A percentile compares a stretch with the other conserved stretches of the same genome.
Evolutionary conservation across 1,284 basidiomycete species (phyloP).

Genomic region (Sanghuangporus sanghuang): DNA sequence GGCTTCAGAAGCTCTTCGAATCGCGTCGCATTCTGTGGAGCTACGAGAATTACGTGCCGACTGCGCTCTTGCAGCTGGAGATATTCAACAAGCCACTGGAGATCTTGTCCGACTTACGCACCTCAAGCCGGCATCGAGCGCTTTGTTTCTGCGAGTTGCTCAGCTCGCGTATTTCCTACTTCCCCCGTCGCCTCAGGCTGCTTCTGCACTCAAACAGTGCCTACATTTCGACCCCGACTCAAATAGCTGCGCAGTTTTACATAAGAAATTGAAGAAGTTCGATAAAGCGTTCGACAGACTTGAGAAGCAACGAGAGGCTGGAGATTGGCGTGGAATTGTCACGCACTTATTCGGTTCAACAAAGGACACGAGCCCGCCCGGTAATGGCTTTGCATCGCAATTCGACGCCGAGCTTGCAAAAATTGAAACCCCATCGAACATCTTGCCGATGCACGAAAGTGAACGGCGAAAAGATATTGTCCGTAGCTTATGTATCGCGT

Average conservation of each 20-base stretch:
- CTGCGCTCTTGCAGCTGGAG: slow-evolving; percentile 73
- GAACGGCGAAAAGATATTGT: slow-evolving; percentile 54
- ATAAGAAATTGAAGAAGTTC: slow-evolving; percentile 71
- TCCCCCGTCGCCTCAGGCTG: slow-evolving; percentile 51
- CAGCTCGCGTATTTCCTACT: slow-evolving; percentile 82
- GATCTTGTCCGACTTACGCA: slow-evolving; percentile 82
- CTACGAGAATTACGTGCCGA: slow-evolving; percentile 72
- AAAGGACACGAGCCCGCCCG: slow-evolving; percentile 41
- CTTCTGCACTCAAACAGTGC: slow-evolving; percentile 82
- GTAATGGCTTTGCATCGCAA: slow-evolving; percentile 48
- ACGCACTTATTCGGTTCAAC: slow-evolving; percentile 49
- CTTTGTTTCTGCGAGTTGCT: slow-evolving; percentile 69
- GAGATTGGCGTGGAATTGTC: slow-evolving; percentile 66
- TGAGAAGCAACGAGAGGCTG: slow-evolving; percentile 62
- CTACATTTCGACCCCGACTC: slow-evolving; percentile 93
- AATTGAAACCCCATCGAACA: slow-evolving; percentile 1
- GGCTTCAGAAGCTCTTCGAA: slow-evolving; percentile 63
- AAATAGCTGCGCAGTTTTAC: slow-evolving; percentile 73
- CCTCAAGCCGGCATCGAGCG: slow-evolving; percentile 64
- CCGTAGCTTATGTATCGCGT: slow-evolving; percentile 70
- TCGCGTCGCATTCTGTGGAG: slow-evolving; percentile 64
- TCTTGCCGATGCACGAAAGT: slow-evolving; percentile 26
- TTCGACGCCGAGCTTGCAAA: slow-evolving; percentile 44
- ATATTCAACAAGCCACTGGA: slow-evolving; percentile 77
- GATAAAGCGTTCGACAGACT: slow-evolving; percentile 76